Base-by-base conservation (phyloP, 2,329 filamentous ascomycete genomes). In the Myriangium duriaei region DNA sequence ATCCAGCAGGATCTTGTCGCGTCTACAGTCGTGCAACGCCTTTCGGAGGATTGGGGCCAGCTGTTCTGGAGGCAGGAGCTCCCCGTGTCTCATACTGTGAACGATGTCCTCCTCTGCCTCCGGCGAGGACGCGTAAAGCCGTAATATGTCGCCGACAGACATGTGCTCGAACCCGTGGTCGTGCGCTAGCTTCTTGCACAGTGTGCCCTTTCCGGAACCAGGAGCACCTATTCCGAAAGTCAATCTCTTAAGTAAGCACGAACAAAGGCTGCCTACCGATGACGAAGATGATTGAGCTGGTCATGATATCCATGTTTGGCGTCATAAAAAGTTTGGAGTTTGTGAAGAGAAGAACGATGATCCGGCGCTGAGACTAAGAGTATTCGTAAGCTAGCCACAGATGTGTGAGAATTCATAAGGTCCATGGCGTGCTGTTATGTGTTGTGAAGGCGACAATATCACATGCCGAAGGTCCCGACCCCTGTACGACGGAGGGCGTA, bases 201-300 rank as follows among this genome's bases (percentile, higher is more conserved):
- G 45, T 2, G 53, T 57, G 10, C 55, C 54, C 49, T 58, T 58
- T 11, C 56, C 54, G 16, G 54, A 47, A 17, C 52, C 54, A 12
- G 55, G 57, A 16, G 49, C 43, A 10, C 53, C 55, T 44, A 42
- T 11, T 14, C n/a, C n/a, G n/a, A n/a, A 42, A 11, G 29, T n/a
- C 11, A 15, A 13, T 16, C n/a, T 17, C 9, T n/a, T 2, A 13
- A 12, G 11, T n/a, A n/a, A n/a, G n/a, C n/a, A n/a, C n/a, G n/a
- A n/a, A n/a, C n/a, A n/a, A 30, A 4, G 11, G 2, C 12, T 3
- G 12, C 34, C 15, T 16, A 30, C 34, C 34, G 11, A 37, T 37
- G 10, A 37, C 34, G 11, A 37, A 37, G 26, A 37, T 21, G n/a
- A n/a, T n/a, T n/a, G n/a, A n/a, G n/a, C n/a, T n/a, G n/a, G n/a